Evolutionary conservation across 192 early-diverging fungal genomes (phyloP).

Genomic region (Coemansia sp.): DNA sequence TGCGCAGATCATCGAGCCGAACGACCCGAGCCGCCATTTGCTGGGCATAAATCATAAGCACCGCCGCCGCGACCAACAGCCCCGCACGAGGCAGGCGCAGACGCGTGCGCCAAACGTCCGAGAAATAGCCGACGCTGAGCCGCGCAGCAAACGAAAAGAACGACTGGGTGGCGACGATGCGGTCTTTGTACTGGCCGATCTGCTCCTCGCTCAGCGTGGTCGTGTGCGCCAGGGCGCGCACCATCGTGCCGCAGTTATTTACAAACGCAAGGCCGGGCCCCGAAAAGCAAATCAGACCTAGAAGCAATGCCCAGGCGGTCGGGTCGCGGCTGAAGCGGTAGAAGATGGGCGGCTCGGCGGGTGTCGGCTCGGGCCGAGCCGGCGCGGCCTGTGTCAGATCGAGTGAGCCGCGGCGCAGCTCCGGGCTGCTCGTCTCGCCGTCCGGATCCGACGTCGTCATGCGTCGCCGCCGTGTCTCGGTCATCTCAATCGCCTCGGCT

Average conservation of each 20-base stretch:
- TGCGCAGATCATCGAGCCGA: slow-evolving; percentile 29
- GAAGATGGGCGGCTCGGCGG: slow-evolving; percentile 5
- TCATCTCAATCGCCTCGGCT: slow-evolving; percentile 37
- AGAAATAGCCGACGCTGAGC: slow-evolving; percentile 39
- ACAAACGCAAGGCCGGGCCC: slow-evolving; percentile 50
- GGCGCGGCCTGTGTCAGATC: neutral
- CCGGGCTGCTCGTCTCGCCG: slow-evolving; percentile 2
- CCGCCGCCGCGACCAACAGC: slow-evolving; percentile 25
- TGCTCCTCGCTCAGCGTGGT: slow-evolving; percentile 30
- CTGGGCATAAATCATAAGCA: slow-evolving; percentile 51
- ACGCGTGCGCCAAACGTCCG: slow-evolving; percentile 46
- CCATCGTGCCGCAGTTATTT: slow-evolving; percentile 56
- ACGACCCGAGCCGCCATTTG: slow-evolving; percentile 14
- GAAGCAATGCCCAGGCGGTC: slow-evolving; percentile 38
- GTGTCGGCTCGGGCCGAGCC: neutral
- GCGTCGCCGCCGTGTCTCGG: slow-evolving; percentile 37
- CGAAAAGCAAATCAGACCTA: slow-evolving; percentile 47
- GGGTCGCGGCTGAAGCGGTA: slow-evolving; percentile 29
- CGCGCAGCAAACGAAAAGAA: slow-evolving; percentile 51
- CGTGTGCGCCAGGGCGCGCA: slow-evolving; percentile 40
- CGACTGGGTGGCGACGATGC: slow-evolving; percentile 52
- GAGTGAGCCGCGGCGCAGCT: neutral
- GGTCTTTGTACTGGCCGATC: slow-evolving; percentile 47
- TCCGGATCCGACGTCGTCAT: slow-evolving; percentile 22
- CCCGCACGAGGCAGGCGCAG: slow-evolving; percentile 42